Evolutionary conservation across 1,284 basidiomycete species (phyloP), one percentile per base, ranked within the genome.

Genomic region (Trametes pubescens): DNA sequence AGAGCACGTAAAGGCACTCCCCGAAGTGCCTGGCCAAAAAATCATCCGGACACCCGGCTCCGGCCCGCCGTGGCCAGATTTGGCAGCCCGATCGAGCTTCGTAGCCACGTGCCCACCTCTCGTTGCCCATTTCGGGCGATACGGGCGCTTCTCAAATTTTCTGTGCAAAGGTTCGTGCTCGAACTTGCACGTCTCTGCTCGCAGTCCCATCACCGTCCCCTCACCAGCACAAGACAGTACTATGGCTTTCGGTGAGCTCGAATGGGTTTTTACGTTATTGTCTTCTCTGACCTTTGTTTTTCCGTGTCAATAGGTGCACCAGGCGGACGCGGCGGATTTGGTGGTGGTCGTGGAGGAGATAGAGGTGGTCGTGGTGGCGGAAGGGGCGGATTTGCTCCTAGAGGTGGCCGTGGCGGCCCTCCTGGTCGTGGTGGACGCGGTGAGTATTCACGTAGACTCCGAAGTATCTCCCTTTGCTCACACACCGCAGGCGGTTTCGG

Each of bases 281-380:
- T 51, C 5, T 14, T 13, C 16, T n/a, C 9, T 22, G 5, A 24
- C 9, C n/a, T 40, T 24, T 34, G 48, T 22, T n/a, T 48, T 29
- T 8, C 29, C 29, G 8, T n/a, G n/a, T 32, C 29, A 32, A 4
- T 32, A 32, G 29, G 29, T 32, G 29, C 29, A 32, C 29, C 29
- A 32, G 29, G 29, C 29, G 29, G 29, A 32, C 29, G 29, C 29
- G 29, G 29, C 29, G 29, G 29, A 32, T 32, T 44, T 24, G 29
- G 9, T 26, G 29, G 21, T 16, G 37, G 11, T 38, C 37, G 10
- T 38, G 37, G 11, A 11, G 37, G 10, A 16, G 14, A 7, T 4
- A 16, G 47, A 79, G 78, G 78, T 71, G 76, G 67, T 68, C 69
- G 77, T 70, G 78, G 77, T 70, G 78, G 78, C 56, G 74, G 75